Conservation (phyloP, 2,329 filamentous ascomycete genomes). For the Coniella vitis region DNA sequence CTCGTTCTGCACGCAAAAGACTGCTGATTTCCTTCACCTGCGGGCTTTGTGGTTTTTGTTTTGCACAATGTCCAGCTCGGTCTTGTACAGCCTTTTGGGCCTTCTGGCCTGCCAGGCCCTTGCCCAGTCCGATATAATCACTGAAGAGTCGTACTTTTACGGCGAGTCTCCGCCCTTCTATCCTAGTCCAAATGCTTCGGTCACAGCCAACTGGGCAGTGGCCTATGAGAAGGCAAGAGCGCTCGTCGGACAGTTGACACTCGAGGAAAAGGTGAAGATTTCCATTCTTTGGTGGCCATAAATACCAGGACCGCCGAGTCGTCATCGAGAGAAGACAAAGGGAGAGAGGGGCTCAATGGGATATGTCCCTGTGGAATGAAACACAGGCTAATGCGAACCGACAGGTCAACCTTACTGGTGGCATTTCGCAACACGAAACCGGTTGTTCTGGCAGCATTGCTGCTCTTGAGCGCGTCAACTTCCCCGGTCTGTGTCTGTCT, state of each 20-base stretch:
- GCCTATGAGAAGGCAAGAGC: constrained; percentile 60
- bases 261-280: constrained; percentile 57
- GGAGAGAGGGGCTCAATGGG: neutral
- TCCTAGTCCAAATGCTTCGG: constrained; percentile 12
- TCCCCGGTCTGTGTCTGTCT: constrained; percentile 36
- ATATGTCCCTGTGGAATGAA: too few species aligned
- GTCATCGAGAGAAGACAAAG: too few species aligned
- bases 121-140: constrained; percentile 13
- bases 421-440: constrained; percentile 45
- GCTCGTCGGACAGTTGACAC: constrained; percentile 64
- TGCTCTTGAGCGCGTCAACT: constrained; percentile 30
- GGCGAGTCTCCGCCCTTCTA: constrained; percentile 12
- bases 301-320: too few species aligned
- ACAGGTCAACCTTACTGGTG: constrained; percentile 65
- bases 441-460: constrained; percentile 40
- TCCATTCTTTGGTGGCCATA: neutral
- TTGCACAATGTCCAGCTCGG: constrained; percentile 1
- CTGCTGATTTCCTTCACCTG: too few species aligned
- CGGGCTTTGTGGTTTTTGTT: too few species aligned
- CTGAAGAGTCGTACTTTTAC: constrained; percentile 13
- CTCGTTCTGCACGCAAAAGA: too few species aligned
- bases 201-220: constrained; percentile 52
- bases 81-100: constrained; percentile 7
- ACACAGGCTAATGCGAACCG: too few species aligned
- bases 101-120: constrained; percentile 6